Conservation (phyloP, 768 basidiomycete genomes). For the Tephrocybe sp. region DNA sequence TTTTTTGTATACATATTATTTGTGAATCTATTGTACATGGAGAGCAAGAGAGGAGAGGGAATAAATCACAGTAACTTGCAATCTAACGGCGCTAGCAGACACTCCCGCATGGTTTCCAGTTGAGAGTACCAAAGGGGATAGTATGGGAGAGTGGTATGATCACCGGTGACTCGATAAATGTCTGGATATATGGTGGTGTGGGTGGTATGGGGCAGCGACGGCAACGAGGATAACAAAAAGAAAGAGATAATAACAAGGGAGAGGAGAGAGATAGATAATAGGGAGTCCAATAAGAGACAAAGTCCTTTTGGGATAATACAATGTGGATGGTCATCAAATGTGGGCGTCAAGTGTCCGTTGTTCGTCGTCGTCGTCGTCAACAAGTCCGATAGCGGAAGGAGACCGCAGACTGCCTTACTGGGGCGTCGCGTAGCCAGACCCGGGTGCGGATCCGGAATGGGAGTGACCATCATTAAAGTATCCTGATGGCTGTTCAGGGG, state of each 20-base stretch:
- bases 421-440: constrained; percentile 46
- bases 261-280: not conserved
- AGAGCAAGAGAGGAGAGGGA: constrained; percentile 13
- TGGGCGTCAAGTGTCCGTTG: constrained; percentile 6
- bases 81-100: too few species aligned
- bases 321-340: not conserved
- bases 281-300: constrained; percentile 3
- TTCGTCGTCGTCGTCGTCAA: too few species aligned
- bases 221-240: not conserved
- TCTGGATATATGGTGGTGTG: constrained; percentile 3
- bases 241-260: not conserved
- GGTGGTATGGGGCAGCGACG: constrained; percentile 3
- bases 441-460: constrained; percentile 40
- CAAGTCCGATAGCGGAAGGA: too few species aligned
- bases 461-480: constrained; percentile 38
- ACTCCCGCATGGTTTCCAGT: too few species aligned
- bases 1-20: constrained; percentile 21
- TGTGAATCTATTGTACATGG: constrained; percentile 8
- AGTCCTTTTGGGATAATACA: constrained; percentile 10
- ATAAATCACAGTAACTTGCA: constrained; percentile 13
- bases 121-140: constrained; percentile 8
- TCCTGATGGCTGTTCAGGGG: constrained; percentile 23
- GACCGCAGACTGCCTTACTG: constrained; percentile 25
- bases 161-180: constrained; percentile 11
- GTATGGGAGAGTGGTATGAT: constrained; percentile 7